Percentiles rank a stretch among this genome's conserved stretches.
These are phyloP conservation scores for Trichophyton benhamiae DNA, from an alignment of 2,329 filamentous ascomycete genomes.

Conservation along the genomic window DNA sequence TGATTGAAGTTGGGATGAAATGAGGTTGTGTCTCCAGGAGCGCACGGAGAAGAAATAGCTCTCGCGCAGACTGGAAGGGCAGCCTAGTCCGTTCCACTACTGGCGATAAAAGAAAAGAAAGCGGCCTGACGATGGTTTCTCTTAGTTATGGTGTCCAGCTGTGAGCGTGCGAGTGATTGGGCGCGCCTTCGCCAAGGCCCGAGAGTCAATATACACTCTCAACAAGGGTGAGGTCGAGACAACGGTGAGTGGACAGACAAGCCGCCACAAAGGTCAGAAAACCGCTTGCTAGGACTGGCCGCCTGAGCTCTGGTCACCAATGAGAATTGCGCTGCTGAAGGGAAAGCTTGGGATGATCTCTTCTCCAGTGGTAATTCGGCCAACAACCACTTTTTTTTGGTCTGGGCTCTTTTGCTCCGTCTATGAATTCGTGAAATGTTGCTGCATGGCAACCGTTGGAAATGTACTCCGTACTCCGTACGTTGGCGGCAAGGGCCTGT, in stretches of 20 bases:
- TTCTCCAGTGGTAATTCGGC: background rate
- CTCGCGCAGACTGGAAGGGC: background rate
- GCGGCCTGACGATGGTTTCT: background rate
- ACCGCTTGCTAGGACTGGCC: background rate
- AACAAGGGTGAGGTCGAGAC: background rate
- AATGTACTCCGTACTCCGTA: background rate
- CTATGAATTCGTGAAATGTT: background rate
- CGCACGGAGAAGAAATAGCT: background rate
- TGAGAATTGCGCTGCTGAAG: background rate
- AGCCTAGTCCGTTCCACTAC: background rate
- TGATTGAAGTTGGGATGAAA: background rate
- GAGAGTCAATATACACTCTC: background rate
- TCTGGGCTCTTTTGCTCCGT: background rate
- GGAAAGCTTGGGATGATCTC: background rate
- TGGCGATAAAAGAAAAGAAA: background rate
- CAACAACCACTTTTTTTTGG: background rate
- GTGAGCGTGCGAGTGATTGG: background rate
- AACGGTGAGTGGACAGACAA: background rate
- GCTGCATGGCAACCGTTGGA: background rate
- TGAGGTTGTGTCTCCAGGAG: background rate
- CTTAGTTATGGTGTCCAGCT: background rate
- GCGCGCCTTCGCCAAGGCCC: conserved; percentile 1
- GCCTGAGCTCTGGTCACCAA: background rate
- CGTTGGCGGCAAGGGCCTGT: too few species aligned
- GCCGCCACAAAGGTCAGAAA: background rate